These are phyloP conservation scores for Nakazawaea anatomiae DNA, from an alignment of 805 yeast genomes.

Conservation along the genomic window DNA sequence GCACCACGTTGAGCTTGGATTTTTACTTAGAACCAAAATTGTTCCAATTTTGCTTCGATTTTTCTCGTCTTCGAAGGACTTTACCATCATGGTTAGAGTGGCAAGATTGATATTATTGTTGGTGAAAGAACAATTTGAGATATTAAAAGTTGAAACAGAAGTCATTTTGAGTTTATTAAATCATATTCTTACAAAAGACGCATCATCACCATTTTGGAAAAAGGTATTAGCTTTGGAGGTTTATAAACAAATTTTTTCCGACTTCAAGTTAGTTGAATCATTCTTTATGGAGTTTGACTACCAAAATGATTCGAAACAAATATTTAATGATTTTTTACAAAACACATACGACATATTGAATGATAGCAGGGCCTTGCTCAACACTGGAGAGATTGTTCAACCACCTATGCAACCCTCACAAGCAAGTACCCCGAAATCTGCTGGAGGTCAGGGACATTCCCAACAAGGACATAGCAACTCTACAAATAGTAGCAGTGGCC, in stretches of 20 bases:
- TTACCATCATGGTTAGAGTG: conserved; percentile 68
- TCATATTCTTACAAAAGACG: conserved; percentile 58
- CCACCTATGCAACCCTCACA: conserved; percentile 14
- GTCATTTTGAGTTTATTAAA: conserved; percentile 71
- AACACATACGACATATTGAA: conserved; percentile 32
- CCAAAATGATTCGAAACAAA: conserved; percentile 42
- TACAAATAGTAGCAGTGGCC: neutral
- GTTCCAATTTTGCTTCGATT: conserved; percentile 73
- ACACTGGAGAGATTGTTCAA: conserved; percentile 28
- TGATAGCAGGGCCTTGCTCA: conserved; percentile 26
- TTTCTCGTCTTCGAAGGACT: conserved; percentile 51
- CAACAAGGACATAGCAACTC: neutral
- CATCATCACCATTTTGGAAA: conserved; percentile 64
- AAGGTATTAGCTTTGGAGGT: conserved; percentile 69
- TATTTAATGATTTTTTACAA: conserved; percentile 48
- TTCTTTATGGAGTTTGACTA: conserved; percentile 63
- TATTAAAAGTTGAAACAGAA: conserved; percentile 72
- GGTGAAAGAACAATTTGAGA: conserved; percentile 52
- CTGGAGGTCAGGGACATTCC: too few species aligned
- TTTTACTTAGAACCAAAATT: conserved; percentile 57
- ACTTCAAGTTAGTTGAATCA: conserved; percentile 42
- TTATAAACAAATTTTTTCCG: conserved; percentile 52
- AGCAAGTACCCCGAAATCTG: too few species aligned
- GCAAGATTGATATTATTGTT: conserved; percentile 64
- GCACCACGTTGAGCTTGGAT: conserved; percentile 57